Evolutionary conservation across 2,329 filamentous ascomycete genomes (phyloP), one percentile per base, ranked within the genome.

Genomic region (Colletotrichum sp.): DNA sequence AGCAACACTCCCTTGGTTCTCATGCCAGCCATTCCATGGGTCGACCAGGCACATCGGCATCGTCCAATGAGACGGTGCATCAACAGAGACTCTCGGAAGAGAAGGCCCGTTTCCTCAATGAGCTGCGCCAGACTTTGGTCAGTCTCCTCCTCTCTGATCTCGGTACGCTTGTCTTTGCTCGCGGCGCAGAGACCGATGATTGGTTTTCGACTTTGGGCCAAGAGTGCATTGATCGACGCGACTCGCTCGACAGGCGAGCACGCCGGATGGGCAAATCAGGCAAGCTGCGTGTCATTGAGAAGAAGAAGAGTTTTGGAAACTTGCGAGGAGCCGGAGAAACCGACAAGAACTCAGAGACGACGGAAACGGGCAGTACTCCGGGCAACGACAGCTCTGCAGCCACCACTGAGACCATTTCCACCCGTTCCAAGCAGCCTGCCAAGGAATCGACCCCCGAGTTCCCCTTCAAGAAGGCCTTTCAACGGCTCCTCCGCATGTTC

Each of bases 61-160:
- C 93, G 2, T 93, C 92, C 1, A 93, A 91, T 69, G 92, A 93
- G 78, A 94, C 92, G 0, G 88, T 93, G 6, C 92, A 91, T 81
- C 87, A 93, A 77, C 92, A 91, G 81, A 84, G 89, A 80, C 81
- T 91, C 81, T 85, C 92, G 1, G 88, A 95, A 74, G 94, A 95
- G 60, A 97, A 97, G 85, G 88, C 91, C 5, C 90, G 89, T n/a
- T 98, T 98, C 83, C 86, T 98, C 70, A 88, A 91, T 9, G 93
- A 95, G 34, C 87, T 98, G 34, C 93, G 93, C 79, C 94, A 96
- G 81, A 94, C 93, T 0, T 86, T 98, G 52, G 96, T 94, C 3
- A 96, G 95, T 78, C 88, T 99, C 22, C 86, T 98, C 3, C 86
- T 98, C 30, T 98, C 96, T 66, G 97, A 99, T 82, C 88, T 98